Percentiles rank a stretch among this genome's conserved stretches.
phyloP scores from a whole-genome alignment of 75 land plant species.

The Pinus albicaulis region DNA sequence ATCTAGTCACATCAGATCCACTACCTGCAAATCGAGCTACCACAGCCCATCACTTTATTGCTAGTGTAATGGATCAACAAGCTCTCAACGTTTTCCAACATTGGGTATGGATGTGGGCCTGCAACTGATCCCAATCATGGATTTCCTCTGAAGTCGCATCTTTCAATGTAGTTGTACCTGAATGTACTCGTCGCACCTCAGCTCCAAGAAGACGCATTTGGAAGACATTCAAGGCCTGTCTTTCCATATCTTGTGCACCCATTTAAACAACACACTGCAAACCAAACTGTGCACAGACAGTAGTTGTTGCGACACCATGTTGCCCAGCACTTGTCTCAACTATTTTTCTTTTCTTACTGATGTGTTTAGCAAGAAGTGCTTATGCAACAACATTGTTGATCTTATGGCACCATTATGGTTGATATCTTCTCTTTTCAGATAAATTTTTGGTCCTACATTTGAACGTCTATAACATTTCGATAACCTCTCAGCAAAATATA shows the following conservation, averaged over 20 bases:
- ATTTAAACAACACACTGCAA: conserved; percentile 79
- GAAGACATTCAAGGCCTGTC: conserved; percentile 73
- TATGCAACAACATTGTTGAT: conserved; percentile 95
- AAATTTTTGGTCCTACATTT: conserved; percentile 81
- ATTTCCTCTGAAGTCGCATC: conserved; percentile 93
- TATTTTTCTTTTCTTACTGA: conserved; percentile 71
- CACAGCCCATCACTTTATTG: no score
- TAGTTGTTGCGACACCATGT: conserved; percentile 94
- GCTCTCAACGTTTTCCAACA: no score
- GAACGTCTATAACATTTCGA: conserved; percentile 58
- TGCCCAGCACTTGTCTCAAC: conserved; percentile 97
- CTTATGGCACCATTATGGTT: conserved; percentile 94
- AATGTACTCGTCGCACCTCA: conserved; percentile 73
- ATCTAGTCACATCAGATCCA: no score
- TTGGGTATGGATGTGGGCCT: conserved; percentile 94
- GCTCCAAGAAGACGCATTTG: conserved; percentile 83
- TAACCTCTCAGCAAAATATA: conserved; percentile 87
- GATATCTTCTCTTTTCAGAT: conserved; percentile 88
- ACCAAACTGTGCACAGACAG: conserved; percentile 80
- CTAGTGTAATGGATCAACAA: no score
- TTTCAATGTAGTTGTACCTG: conserved; percentile 76
- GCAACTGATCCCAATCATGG: conserved; percentile 83
- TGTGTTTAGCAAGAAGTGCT: conserved; percentile 77
- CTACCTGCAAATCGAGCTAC: no score
- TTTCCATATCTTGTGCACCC: conserved; percentile 85